These are phyloP conservation scores for Silene latifolia DNA, from an alignment of 148 eudicot species.

Conservation along the genomic window DNA sequence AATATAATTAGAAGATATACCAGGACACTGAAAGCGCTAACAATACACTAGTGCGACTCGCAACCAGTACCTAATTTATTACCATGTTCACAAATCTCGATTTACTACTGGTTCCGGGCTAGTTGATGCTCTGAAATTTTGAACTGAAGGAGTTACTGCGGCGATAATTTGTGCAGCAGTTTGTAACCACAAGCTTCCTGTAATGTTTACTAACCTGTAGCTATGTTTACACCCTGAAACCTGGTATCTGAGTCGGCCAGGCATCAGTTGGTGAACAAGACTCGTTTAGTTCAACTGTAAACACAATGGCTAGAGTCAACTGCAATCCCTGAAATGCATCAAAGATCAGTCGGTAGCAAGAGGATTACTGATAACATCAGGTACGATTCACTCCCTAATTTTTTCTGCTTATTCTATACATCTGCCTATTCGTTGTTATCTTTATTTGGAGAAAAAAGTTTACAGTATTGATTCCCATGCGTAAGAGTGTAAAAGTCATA, in stretches of 20 bases:
- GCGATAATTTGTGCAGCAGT: no score
- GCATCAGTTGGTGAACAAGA: not conserved
- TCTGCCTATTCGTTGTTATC: not conserved
- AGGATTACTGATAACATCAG: constrained; percentile 17
- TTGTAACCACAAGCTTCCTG: not conserved
- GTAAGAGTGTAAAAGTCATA: constrained; percentile 17
- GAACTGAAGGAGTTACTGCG: not conserved
- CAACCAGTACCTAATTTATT: no score
- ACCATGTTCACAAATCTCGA: no score
- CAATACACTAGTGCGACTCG: no score
- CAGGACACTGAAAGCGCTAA: no score
- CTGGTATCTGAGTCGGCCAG: not conserved
- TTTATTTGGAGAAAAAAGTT: constrained; percentile 10
- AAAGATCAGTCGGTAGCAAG: not conserved
- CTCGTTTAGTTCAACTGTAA: not conserved
- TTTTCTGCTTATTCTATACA: not conserved
- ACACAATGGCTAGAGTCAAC: not conserved
- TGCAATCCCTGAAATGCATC: not conserved
- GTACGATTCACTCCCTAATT: not conserved
- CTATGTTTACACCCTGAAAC: not conserved
- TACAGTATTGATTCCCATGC: constrained; percentile 12
- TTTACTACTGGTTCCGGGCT: no score
- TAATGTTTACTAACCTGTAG: not conserved
- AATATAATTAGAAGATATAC: no score
- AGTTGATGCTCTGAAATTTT: not conserved